A percentile compares a stretch with the other conserved stretches of the same genome.
These are phyloP conservation scores for Sphaerulina vaccinii DNA, from an alignment of 2,329 filamentous ascomycete genomes.

Conservation along the genomic window DNA sequence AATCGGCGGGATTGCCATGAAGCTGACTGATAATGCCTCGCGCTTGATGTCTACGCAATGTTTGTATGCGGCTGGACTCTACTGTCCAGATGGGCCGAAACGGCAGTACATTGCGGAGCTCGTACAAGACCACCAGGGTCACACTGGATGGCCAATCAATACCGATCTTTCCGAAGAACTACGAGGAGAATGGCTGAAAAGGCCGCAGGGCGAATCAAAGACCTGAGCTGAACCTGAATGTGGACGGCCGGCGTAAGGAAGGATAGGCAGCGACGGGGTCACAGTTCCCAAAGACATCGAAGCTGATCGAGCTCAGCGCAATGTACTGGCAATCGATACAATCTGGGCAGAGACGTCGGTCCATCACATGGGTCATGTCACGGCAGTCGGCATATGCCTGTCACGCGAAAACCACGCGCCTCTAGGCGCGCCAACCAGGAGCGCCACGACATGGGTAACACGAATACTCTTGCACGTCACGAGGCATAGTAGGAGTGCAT, in stretches of 20 bases:
- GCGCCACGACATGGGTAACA: not conserved
- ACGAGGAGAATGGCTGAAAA: slow-evolving; percentile 25
- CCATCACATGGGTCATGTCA: too few relatives aligned
- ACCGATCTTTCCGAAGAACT: slow-evolving; percentile 32
- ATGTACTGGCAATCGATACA: too few relatives aligned
- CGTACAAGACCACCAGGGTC: slow-evolving; percentile 40
- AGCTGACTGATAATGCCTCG: slow-evolving; percentile 43
- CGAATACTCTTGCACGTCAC: not conserved
- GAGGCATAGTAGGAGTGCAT: not conserved
- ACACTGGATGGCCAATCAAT: slow-evolving; percentile 45
- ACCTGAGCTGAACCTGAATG: not conserved
- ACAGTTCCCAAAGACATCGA: too few relatives aligned
- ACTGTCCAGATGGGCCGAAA: slow-evolving; percentile 42
- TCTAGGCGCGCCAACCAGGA: too few relatives aligned
- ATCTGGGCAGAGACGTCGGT: too few relatives aligned
- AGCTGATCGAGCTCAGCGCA: too few relatives aligned
- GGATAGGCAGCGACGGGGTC: too few relatives aligned
- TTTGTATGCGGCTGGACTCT: slow-evolving; percentile 45
- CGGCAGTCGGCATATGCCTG: too few relatives aligned
- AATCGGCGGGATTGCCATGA: slow-evolving; percentile 53
- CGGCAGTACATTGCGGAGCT: slow-evolving; percentile 41
- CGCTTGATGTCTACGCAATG: slow-evolving; percentile 48
- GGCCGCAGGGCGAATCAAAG: slow-evolving; percentile 7
- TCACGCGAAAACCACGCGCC: too few relatives aligned
- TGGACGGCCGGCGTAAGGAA: too few relatives aligned